Evolutionary conservation across 768 basidiomycete species (phyloP), one percentile per base, ranked within the genome.

Genomic region (Mycena kentingensis): DNA sequence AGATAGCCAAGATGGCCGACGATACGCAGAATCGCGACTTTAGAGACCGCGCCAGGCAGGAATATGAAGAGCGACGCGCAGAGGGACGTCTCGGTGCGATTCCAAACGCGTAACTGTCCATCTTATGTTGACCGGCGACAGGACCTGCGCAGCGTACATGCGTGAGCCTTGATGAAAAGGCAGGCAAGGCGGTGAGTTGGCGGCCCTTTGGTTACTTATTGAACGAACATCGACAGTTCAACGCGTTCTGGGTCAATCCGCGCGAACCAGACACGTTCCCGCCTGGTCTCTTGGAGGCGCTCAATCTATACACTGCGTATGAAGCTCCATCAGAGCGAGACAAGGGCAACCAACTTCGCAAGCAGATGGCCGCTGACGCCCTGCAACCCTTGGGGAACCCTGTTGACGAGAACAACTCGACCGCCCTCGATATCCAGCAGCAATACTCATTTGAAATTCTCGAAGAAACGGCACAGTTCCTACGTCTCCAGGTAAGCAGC

Each of bases 161-260:
- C 60, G 63, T 68, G 39, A 83, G 80, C 21, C 73, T 94, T 15
- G 92, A 94, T 68, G 90, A 90, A 65, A 79, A 82, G 63, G 76
- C 78, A 11, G 88, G 83, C 37, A 82, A 82, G 60, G 67, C 79
- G 71, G 88, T 87, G 52, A 58, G 85, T 70, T 39, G 12, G 41
- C 19, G 8, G 13, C 7, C 29, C 46, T 61, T 55, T 44, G 34
- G 16, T 29, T 22, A 47, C 46, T 32, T 21, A 24, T 51, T 31
- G 18, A 16, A 31, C 15, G 27, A 18, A 13, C 25, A 19, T 32
- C 32, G 5, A 37, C 61, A 94, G 92, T 91, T 92, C 69, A 91
- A 93, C 62, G 81, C 88, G 27, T 73, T 91, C 24, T 90, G 87
- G 83, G 74, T 94, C 47, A 81, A 92, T 63, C 84, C 89, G 2